These are phyloP conservation scores for Ascocoryne sarcoides DNA, from an alignment of 2,329 filamentous ascomycete genomes.

Conservation along the genomic window DNA sequence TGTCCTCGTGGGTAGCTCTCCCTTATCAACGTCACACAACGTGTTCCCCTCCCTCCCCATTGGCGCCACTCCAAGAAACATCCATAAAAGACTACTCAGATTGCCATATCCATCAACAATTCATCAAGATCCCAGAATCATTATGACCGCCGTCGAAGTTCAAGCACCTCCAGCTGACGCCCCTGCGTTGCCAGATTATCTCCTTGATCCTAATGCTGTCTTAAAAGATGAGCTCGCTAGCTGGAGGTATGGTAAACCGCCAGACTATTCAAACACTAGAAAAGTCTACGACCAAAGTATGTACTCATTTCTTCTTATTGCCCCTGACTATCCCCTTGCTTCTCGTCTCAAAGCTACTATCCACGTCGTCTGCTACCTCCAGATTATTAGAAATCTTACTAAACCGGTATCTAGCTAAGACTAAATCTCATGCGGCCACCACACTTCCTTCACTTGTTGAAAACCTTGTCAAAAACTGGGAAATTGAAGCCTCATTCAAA, in stretches of 20 bases:
- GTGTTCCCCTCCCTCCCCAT: too few species aligned
- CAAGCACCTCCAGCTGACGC: slow-evolving; percentile 7
- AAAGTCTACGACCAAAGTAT: slow-evolving; percentile 50
- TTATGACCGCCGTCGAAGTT: slow-evolving; percentile 17
- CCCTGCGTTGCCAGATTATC: slow-evolving; percentile 43
- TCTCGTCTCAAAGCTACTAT: not conserved
- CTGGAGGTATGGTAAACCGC: slow-evolving; percentile 52
- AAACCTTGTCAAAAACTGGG: slow-evolving; percentile 67
- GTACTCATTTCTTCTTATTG: slow-evolving; percentile 16
- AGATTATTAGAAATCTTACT: not conserved
- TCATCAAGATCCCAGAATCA: not conserved
- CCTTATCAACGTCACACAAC: too few species aligned
- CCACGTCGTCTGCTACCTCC: too few species aligned
- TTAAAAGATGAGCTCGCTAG: slow-evolving; percentile 41
- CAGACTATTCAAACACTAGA: slow-evolving; percentile 57
- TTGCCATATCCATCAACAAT: too few species aligned
- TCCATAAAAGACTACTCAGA: too few species aligned
- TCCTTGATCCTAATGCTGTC: slow-evolving; percentile 49
- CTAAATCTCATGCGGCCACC: slow-evolving; percentile 42
- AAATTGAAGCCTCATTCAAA: slow-evolving; percentile 64
- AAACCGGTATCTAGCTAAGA: slow-evolving; percentile 45
- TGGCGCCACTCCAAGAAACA: too few species aligned
- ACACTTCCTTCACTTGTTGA: slow-evolving; percentile 54
- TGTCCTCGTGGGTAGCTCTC: too few species aligned
- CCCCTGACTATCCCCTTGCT: not conserved